Conservation (phyloP, 2,329 filamentous ascomycete species). For the Colletotrichum sansevieriae region DNA sequence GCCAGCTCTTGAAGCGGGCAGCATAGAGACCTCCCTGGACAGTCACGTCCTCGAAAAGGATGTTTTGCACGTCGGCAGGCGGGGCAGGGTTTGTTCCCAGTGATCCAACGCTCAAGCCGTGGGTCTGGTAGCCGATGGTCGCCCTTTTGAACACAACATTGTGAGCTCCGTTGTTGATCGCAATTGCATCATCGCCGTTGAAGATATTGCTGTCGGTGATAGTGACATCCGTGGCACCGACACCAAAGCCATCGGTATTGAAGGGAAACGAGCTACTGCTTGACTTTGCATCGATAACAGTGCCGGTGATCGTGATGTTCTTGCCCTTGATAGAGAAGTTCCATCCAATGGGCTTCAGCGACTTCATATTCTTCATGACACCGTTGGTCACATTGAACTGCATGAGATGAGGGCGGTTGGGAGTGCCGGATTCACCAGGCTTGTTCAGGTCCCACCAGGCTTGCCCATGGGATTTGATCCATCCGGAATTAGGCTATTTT, state of each 20-base stretch:
- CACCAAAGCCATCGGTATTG: constrained; percentile 55
- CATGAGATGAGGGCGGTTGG: constrained; percentile 56
- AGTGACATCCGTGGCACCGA: constrained; percentile 48
- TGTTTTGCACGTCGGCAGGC: constrained; percentile 50
- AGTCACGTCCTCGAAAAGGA: constrained; percentile 57
- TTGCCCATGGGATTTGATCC: constrained; percentile 60
- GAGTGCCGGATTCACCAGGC: constrained; percentile 52
- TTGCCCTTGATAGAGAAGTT: constrained; percentile 54
- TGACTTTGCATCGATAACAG: constrained; percentile 55
- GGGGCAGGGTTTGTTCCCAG: constrained; percentile 54
- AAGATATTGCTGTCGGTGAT: constrained; percentile 51
- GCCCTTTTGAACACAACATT: constrained; percentile 54
- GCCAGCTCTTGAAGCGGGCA: constrained; percentile 59
- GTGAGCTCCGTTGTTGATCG: constrained; percentile 53
- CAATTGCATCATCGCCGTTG: constrained; percentile 60
- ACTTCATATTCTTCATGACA: constrained; percentile 55
- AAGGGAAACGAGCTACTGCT: constrained; percentile 54
- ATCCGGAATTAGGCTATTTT: constrained; percentile 49
- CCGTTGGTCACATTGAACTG: constrained; percentile 53
- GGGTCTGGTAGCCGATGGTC: constrained; percentile 58
- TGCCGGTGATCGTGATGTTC: constrained; percentile 55
- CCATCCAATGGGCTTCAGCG: constrained; percentile 59
- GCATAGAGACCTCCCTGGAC: constrained; percentile 57
- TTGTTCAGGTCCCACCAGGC: constrained; percentile 60
- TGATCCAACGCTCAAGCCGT: constrained; percentile 59